Evolutionary conservation across 768 basidiomycete genomes (phyloP).

Genomic region (Kwoniella mangroviensis): DNA sequence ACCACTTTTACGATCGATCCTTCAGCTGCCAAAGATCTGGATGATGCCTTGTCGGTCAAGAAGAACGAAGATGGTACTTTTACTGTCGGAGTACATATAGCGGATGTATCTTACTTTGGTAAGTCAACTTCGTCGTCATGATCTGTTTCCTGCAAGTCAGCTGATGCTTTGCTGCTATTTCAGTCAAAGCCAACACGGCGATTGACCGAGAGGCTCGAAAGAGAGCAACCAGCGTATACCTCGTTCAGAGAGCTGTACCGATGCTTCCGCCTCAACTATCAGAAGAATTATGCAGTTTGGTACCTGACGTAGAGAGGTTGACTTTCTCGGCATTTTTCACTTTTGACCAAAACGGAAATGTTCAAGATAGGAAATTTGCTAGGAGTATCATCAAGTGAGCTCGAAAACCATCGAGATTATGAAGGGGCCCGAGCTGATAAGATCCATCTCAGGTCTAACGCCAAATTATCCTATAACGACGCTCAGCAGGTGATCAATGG

Average conservation of each 20-base stretch:
- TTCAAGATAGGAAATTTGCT: constrained; percentile 89
- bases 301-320: constrained; percentile 84
- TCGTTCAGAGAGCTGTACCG: constrained; percentile 92
- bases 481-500: constrained; percentile 84
- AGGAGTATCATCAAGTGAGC: constrained; percentile 86
- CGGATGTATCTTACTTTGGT: constrained; percentile 89
- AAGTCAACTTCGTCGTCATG: constrained; percentile 62
- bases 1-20: constrained; percentile 95
- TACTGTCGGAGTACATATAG: constrained; percentile 91
- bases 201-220: constrained; percentile 97
- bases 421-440: background rate
- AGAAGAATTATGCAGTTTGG: constrained; percentile 89
- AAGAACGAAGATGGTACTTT: constrained; percentile 88
- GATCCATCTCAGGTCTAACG: constrained; percentile 68
- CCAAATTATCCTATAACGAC: constrained; percentile 79
- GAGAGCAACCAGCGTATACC: constrained; percentile 93
- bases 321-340: constrained; percentile 90
- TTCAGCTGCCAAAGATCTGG: constrained; percentile 82
- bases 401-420: background rate
- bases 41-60: constrained; percentile 91
- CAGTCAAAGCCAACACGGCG: constrained; percentile 68
- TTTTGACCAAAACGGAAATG: constrained; percentile 76
- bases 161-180: background rate
- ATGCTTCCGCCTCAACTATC: constrained; percentile 95
- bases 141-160: constrained; percentile 14